Conservation (phyloP, 176 grass and related monocot species). For the Hordeum vulgare region DNA sequence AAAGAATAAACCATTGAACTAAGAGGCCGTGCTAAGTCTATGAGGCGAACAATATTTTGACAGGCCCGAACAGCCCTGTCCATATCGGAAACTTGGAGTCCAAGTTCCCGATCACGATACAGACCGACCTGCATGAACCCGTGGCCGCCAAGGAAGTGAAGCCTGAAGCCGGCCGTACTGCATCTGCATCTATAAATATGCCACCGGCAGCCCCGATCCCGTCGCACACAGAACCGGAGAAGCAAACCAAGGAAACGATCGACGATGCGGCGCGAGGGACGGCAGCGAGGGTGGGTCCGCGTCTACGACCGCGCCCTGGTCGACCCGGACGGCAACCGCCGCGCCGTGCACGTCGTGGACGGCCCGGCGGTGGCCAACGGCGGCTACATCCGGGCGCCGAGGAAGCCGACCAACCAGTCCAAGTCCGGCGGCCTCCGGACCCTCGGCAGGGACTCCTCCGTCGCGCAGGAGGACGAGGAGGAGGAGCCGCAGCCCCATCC, state of each 20-base stretch:
- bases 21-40: no score
- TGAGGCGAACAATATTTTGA: no score
- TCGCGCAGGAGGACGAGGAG: no score
- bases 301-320: neutral
- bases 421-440: neutral
- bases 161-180: no score
- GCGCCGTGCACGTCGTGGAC: neutral
- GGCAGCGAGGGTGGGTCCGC: slow-evolving; percentile 24
- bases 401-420: slow-evolving; percentile 42
- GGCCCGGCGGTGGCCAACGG: neutral
- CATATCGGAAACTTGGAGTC: no score
- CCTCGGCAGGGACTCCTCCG: neutral
- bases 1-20: no score
- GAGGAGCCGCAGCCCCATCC: no score
- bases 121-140: neutral
- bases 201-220: neutral
- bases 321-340: slow-evolving; percentile 10
- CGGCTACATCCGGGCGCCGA: slow-evolving; percentile 11
- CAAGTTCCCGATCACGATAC: no score
- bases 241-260: neutral
- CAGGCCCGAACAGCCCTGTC: no score
- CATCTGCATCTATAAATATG: neutral
- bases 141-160: neutral
- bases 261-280: slow-evolving; percentile 30
- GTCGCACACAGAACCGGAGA: neutral